Evolutionary conservation across 2,329 filamentous ascomycete genomes (phyloP).

Genomic region (Fusarium buxicola): DNA sequence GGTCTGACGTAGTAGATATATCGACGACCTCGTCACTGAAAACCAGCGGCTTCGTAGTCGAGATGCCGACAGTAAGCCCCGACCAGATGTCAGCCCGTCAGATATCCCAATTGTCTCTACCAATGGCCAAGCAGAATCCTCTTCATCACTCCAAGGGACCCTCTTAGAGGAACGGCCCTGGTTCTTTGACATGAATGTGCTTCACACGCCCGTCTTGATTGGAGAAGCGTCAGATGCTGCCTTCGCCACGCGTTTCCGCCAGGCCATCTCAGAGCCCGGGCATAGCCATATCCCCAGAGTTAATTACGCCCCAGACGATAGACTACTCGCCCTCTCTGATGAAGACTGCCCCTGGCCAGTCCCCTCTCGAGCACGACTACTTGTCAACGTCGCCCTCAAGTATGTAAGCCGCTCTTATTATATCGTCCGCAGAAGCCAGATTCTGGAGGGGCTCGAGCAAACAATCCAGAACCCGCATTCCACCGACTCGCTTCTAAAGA

Average conservation of each 20-base stretch:
- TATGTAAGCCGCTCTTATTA: conserved; percentile 57
- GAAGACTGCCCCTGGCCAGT: conserved; percentile 54
- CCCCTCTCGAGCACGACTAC: conserved; percentile 45
- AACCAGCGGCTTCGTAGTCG: conserved; percentile 46
- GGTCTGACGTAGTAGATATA: conserved; percentile 43
- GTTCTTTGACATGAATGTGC: conserved; percentile 51
- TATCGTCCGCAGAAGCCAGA: conserved; percentile 53
- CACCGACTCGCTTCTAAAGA: conserved; percentile 49
- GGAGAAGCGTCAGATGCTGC: conserved; percentile 53
- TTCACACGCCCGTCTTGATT: conserved; percentile 51
- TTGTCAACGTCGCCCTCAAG: conserved; percentile 54
- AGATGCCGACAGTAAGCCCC: conserved; percentile 24
- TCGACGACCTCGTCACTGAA: conserved; percentile 51
- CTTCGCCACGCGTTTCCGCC: conserved; percentile 53
- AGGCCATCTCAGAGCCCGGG: conserved; percentile 48
- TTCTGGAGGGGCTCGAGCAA: conserved; percentile 53
- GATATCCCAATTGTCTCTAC: conserved; percentile 21
- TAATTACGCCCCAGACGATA: conserved; percentile 50
- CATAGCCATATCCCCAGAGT: conserved; percentile 50
- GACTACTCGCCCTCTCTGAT: conserved; percentile 44
- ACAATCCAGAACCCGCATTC: conserved; percentile 51
- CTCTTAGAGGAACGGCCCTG: conserved; percentile 46
- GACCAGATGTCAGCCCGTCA: conserved; percentile 20
- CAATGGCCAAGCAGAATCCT: conserved; percentile 12
- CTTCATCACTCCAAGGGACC: conserved; percentile 34